These are phyloP conservation scores for Aspergillus funiculosus DNA, from an alignment of 495 filamentous ascomycete species.

Conservation along the genomic window DNA sequence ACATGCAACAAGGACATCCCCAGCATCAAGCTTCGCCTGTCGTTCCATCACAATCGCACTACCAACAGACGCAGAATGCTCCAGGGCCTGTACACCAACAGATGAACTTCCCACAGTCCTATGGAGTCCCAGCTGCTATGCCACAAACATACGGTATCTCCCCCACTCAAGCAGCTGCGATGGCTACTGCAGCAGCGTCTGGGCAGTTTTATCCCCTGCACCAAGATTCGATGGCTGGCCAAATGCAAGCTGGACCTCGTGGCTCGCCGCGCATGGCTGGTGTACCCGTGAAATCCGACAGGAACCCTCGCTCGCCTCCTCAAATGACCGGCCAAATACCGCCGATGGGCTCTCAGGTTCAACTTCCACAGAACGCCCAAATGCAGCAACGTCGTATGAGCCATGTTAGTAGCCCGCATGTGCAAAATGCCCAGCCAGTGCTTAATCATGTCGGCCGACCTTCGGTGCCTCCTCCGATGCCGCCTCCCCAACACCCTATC, in stretches of 20 bases:
- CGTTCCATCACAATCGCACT: slow-evolving; percentile 49
- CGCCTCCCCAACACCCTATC: slow-evolving; percentile 44
- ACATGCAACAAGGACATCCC: slow-evolving; percentile 47
- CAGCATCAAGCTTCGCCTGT: slow-evolving; percentile 49
- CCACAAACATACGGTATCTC: slow-evolving; percentile 47
- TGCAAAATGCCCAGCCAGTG: slow-evolving; percentile 41
- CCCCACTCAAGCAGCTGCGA: slow-evolving; percentile 49
- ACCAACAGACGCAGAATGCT: slow-evolving; percentile 43
- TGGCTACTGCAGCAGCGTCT: slow-evolving; percentile 52
- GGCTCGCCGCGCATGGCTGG: slow-evolving; percentile 50
- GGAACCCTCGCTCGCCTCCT: slow-evolving; percentile 47
- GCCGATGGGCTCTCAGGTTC: slow-evolving; percentile 46
- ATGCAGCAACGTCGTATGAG: slow-evolving; percentile 47
- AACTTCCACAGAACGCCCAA: slow-evolving; percentile 39
- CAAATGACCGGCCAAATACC: slow-evolving; percentile 48
- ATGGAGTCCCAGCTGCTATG: slow-evolving; percentile 45
- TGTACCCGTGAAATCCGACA: slow-evolving; percentile 47
- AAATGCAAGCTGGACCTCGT: slow-evolving; percentile 41
- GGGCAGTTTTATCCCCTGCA: slow-evolving; percentile 48
- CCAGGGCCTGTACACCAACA: slow-evolving; percentile 46
- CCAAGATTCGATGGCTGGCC: slow-evolving; percentile 45
- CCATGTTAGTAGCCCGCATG: slow-evolving; percentile 47
- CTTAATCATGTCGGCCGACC: slow-evolving; percentile 46
- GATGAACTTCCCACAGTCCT: slow-evolving; percentile 50
- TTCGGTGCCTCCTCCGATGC: slow-evolving; percentile 44